Evolutionary conservation across 169 alveolate species (phyloP).

Genomic region (Perkinsus olseni): DNA sequence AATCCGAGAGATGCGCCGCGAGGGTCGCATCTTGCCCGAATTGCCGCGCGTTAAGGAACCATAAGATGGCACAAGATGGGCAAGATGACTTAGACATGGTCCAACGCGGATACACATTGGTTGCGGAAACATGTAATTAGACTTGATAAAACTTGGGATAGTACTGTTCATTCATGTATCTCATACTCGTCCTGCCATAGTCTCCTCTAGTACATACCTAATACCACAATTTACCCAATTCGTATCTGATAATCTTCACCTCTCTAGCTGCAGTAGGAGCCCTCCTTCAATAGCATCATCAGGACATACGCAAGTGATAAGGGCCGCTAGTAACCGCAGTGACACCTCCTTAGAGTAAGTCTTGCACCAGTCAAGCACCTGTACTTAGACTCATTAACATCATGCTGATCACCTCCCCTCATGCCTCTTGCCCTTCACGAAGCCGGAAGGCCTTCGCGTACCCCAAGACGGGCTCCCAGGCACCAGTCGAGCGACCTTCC

Average conservation of each 20-base stretch:
- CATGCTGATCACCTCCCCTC: background rate
- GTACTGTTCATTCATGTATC: background rate
- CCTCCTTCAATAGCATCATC: background rate
- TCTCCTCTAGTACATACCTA: background rate
- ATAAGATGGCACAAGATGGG: background rate
- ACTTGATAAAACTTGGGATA: background rate
- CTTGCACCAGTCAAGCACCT: background rate
- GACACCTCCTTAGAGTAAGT: background rate
- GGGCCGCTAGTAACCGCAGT: background rate
- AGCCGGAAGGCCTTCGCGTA: background rate
- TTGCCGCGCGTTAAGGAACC: background rate
- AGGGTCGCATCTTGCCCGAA: background rate
- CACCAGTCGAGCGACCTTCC: too few relatives aligned
- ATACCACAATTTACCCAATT: too few relatives aligned
- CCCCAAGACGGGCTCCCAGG: too few relatives aligned
- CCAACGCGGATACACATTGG: background rate
- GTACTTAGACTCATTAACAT: background rate
- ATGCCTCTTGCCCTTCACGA: background rate
- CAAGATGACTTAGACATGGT: background rate
- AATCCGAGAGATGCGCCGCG: too few relatives aligned
- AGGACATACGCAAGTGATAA: background rate
- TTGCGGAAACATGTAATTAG: background rate
- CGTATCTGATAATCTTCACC: too few relatives aligned
- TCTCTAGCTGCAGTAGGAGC: background rate
- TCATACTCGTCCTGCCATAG: background rate